Conservation (phyloP, 2,329 filamentous ascomycete species). For the Penicillium sp. region DNA sequence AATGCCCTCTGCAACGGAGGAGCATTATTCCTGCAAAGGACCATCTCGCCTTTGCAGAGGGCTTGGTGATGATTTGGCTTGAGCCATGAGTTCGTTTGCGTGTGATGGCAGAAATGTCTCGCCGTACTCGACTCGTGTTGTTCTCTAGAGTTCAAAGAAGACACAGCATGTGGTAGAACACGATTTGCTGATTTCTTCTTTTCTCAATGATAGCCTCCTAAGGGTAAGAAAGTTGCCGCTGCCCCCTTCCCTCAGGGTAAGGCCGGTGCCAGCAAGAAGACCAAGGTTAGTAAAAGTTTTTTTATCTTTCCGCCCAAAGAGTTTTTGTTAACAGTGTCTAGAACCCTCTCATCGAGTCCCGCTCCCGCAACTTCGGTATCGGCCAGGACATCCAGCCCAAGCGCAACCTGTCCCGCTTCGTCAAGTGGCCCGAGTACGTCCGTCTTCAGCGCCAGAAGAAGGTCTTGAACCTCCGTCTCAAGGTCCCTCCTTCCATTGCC, state of each 20-base stretch:
- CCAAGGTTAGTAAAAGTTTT: conserved; percentile 70
- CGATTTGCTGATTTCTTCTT: conserved; percentile 83
- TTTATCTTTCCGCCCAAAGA: conserved; percentile 10
- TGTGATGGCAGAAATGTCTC: conserved; percentile 15
- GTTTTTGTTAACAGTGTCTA: conserved; percentile 35
- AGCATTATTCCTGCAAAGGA: background rate
- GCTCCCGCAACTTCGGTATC: conserved; percentile 94
- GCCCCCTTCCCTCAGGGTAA: conserved; percentile 95
- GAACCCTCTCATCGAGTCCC: conserved; percentile 99
- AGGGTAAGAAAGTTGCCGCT: conserved; percentile 98
- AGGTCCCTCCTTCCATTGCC: conserved; percentile 94
- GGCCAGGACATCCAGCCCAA: conserved; percentile 97
- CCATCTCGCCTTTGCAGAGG: background rate
- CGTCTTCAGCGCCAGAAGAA: conserved; percentile 92
- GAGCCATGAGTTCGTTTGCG: conserved; percentile 47
- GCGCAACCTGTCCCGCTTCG: conserved; percentile 95
- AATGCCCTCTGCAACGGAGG: conserved; percentile 24
- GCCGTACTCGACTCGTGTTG: conserved; percentile 27
- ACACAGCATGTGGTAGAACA: conserved; percentile 65
- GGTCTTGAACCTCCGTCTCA: conserved; percentile 97
- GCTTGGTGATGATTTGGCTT: conserved; percentile 50
- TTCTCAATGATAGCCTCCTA: conserved; percentile 99
- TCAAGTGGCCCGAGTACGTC: conserved; percentile 99
- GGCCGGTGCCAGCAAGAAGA: conserved; percentile 84
- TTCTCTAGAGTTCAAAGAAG: conserved; percentile 95